phyloP scores from a whole-genome alignment of 305 asterid genomes.

The Fraxinus greggii region DNA sequence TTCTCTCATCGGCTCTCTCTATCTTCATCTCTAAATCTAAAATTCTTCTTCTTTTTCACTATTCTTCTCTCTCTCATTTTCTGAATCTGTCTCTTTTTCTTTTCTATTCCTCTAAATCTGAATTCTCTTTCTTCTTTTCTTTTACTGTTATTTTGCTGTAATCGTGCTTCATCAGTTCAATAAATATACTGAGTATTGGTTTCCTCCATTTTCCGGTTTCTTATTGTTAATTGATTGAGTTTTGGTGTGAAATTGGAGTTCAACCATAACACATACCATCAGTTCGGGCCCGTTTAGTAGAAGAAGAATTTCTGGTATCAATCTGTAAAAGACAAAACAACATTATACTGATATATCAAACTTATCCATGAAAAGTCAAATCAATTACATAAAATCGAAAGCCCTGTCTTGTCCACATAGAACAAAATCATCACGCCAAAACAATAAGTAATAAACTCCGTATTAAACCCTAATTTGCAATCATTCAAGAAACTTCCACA shows the following conservation, averaged over 20 bases:
- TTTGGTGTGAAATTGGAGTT: not conserved
- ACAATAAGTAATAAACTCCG: not conserved
- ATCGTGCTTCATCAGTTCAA: not conserved
- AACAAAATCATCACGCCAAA: not conserved
- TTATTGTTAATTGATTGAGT: not conserved
- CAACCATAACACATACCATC: conserved; percentile 47
- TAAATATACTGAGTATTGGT: not conserved
- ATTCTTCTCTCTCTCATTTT: not conserved
- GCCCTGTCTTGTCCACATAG: not conserved
- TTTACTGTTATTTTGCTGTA: not conserved
- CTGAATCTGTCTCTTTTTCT: not conserved
- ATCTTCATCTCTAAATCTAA: not conserved
- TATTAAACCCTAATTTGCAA: not conserved
- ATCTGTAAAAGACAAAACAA: conserved; percentile 39
- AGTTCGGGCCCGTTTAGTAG: conserved; percentile 84
- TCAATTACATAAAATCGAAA: not conserved
- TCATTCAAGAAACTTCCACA: not conserved
- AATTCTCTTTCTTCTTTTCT: not conserved
- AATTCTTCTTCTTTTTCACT: not conserved
- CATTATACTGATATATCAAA: conserved; percentile 1
- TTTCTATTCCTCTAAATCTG: not conserved
- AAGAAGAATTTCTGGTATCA: conserved; percentile 77
- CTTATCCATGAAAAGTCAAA: not conserved
- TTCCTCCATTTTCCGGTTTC: not conserved
- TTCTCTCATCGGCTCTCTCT: too few species aligned